Conservation (phyloP, 2,329 filamentous ascomycete species). For the Claviceps pazoutovae region DNA sequence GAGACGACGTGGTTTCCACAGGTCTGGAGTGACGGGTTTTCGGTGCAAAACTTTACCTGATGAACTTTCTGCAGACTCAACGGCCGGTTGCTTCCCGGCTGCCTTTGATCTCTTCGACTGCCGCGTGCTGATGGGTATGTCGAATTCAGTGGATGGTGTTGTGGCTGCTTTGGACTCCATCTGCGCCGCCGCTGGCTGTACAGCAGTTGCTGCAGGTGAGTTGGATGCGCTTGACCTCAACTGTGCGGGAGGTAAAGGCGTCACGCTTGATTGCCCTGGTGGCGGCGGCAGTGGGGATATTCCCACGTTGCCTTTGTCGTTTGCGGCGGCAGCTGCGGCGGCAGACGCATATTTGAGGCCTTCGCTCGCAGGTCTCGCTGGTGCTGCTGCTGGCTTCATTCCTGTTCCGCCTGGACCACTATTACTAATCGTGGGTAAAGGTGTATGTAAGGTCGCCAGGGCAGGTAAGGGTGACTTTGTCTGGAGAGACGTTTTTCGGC, state of each 20-base stretch:
- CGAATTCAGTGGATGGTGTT: slow-evolving; percentile 10
- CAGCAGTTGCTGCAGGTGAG: slow-evolving; percentile 35
- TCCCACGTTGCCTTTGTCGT: slow-evolving; percentile 74
- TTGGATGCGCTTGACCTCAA: slow-evolving; percentile 42
- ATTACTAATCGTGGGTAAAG: slow-evolving; percentile 47
- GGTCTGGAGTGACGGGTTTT: not conserved
- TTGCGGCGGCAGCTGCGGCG: slow-evolving; percentile 81
- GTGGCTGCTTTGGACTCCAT: slow-evolving; percentile 7
- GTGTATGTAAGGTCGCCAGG: slow-evolving; percentile 75
- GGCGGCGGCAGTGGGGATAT: slow-evolving; percentile 90
- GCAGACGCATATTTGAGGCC: slow-evolving; percentile 94
- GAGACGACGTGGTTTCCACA: not conserved
- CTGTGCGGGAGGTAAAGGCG: slow-evolving; percentile 35
- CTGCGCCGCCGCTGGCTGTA: slow-evolving; percentile 31
- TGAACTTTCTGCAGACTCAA: slow-evolving; percentile 28
- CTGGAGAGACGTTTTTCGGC: slow-evolving; percentile 70
- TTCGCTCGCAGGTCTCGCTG: slow-evolving; percentile 73
- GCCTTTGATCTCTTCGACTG: slow-evolving; percentile 28
- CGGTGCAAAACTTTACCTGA: slow-evolving; percentile 24
- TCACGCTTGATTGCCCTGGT: slow-evolving; percentile 44
- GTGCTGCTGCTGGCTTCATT: slow-evolving; percentile 90
- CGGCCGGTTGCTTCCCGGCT: slow-evolving; percentile 29
- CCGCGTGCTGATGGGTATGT: slow-evolving; percentile 15
- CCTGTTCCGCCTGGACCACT: slow-evolving; percentile 38
- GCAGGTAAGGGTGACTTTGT: slow-evolving; percentile 91